Evolutionary conservation across 768 basidiomycete genomes (phyloP).

Genomic region (Dioszegia aurantiaca): DNA sequence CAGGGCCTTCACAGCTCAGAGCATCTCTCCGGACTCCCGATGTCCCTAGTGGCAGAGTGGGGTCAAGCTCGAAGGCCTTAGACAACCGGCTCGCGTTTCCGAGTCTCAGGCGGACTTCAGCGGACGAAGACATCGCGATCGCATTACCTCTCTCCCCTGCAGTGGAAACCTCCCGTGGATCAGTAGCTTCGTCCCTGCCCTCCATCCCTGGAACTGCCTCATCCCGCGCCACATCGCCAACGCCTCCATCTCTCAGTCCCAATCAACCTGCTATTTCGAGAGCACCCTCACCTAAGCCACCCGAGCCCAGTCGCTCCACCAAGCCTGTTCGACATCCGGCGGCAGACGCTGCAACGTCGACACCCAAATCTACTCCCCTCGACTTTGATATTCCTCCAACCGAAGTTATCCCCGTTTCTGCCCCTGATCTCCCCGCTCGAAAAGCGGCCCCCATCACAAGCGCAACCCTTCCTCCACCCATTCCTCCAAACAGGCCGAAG

Average conservation of each 20-base stretch:
- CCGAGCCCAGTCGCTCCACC: slow-evolving; percentile 6
- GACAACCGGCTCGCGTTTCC: too few relatives aligned
- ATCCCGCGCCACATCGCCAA: not conserved
- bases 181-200: not conserved
- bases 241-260: not conserved
- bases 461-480: not conserved
- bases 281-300: slow-evolving; percentile 17
- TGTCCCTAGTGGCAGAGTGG: too few relatives aligned
- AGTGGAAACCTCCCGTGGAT: too few relatives aligned
- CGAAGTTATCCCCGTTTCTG: too few relatives aligned
- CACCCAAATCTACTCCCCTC: too few relatives aligned
- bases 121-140: not conserved
- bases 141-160: not conserved
- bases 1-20: slow-evolving; percentile 3
- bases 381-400: too few relatives aligned
- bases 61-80: too few relatives aligned
- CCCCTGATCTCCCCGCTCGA: too few relatives aligned
- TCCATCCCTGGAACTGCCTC: not conserved
- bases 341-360: too few relatives aligned
- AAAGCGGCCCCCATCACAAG: too few relatives aligned
- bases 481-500: slow-evolving; percentile 9
- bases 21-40: too few relatives aligned
- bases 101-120: not conserved
- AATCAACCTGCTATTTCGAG: not conserved
- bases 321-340: slow-evolving; percentile 10